These are phyloP conservation scores for Phytophthora pseudosyringae DNA, from an alignment of 352 stramenopile genomes.

Conservation along the genomic window DNA sequence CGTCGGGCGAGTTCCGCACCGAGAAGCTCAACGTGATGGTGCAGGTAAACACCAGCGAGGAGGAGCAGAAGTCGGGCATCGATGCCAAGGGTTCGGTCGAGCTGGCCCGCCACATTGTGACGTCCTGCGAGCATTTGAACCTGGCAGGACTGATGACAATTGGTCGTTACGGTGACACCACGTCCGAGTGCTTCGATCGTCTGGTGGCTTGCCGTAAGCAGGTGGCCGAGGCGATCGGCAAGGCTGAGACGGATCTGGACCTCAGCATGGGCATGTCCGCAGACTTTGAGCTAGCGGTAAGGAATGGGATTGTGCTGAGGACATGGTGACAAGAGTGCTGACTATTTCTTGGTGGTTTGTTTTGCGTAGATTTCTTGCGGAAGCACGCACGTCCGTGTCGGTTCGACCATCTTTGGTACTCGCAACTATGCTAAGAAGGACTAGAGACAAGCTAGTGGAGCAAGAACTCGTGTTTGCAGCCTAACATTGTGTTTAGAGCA, in stretches of 20 bases:
- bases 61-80: conserved; percentile 98
- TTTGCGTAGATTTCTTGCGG: conserved; percentile 90
- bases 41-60: conserved; percentile 98
- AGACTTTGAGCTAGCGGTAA: conserved; percentile 96
- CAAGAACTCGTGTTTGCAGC: conserved; percentile 5
- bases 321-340: not conserved
- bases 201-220: conserved; percentile 76
- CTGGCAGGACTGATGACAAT: conserved; percentile 99
- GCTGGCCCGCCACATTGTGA: conserved; percentile 88
- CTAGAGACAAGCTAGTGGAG: conserved; percentile 30
- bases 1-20: conserved; percentile 67
- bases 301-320: conserved; percentile 6
- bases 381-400: conserved; percentile 96
- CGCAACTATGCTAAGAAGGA: conserved; percentile 87
- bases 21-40: conserved; percentile 94
- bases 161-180: conserved; percentile 93
- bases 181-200: conserved; percentile 91
- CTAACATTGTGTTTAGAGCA: conserved; percentile 43
- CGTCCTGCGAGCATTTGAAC: conserved; percentile 91
- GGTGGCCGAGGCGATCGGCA: conserved; percentile 72
- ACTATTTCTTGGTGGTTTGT: conserved; percentile 1
- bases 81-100: conserved; percentile 76
- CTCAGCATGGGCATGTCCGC: conserved; percentile 99
- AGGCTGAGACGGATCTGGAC: conserved; percentile 79
- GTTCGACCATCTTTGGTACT: conserved; percentile 98